Evolutionary conservation across 2,329 filamentous ascomycete species (phyloP), one percentile per base, ranked within the genome.

Genomic region (Arthrobotrys musiformis): DNA sequence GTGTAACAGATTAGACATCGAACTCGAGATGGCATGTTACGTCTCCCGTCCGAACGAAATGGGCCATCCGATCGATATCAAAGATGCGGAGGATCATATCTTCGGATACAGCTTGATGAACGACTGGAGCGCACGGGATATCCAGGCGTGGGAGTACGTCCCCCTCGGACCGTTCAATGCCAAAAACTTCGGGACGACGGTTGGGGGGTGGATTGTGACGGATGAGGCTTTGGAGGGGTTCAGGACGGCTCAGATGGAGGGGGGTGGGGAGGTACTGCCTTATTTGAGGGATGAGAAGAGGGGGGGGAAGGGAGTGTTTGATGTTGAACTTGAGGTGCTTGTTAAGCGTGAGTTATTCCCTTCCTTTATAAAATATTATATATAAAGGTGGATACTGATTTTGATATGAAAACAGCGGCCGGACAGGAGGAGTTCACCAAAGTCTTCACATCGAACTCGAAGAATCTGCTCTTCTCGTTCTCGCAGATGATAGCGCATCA

Each of bases 81-180:
- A 85, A 1, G 84, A 90, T 50, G 92, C 92, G 0, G 89, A 90
- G 64, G 87, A 92, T 17, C 86, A 90, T 80, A 86, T 96, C 28
- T 95, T 95, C 81, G 93, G 93, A 13, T 86, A 93, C 26, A 92
- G 95, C 0, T 84, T 96, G 70, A 88, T 96, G 86, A 96, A 96
- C 80, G 93, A 96, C 83, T 96, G 93, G 93, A 70, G 62, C 64
- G 92, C 92, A 3, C 86, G 92, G 79, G 92, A 95, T 80, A 90
- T 95, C 60, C 93, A 96, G 82, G 88, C 88, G 0, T 95, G 92
- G 92, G 93, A 96, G 83, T 94, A 94, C 80, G 87, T 94, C 7
- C 93, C 93, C 0, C 84, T 94, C 6, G 93, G 93, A 0, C 92
- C 92, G 0, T 94, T 95, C 84, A 93, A 92, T 78, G 87, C 89